These are phyloP conservation scores for Rauvolfia tetraphylla DNA, from an alignment of 257 asterid genomes.

Conservation along the genomic window DNA sequence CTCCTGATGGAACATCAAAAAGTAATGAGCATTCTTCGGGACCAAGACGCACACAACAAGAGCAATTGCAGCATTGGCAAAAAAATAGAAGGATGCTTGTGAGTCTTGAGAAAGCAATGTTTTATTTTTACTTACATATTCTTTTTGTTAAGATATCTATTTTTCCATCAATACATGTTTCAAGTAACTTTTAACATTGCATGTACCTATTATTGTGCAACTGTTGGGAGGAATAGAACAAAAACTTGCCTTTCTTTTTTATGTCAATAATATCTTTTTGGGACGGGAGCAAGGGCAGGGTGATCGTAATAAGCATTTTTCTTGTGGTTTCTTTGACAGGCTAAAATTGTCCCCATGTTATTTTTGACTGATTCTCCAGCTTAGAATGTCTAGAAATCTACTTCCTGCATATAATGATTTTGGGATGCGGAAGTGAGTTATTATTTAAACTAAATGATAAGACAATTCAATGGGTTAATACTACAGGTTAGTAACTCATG, in stretches of 20 bases:
- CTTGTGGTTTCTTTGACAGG: not conserved
- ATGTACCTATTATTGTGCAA: too few species aligned
- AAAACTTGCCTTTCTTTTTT: not conserved
- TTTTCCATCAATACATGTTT: not conserved
- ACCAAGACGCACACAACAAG: constrained; percentile 92
- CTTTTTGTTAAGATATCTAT: not conserved
- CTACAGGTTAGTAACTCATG: not conserved
- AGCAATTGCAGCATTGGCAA: constrained; percentile 97
- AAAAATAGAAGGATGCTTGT: constrained; percentile 94
- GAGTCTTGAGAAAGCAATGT: constrained; percentile 30
- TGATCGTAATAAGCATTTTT: not conserved
- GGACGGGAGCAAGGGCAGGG: not conserved
- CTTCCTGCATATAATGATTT: not conserved
- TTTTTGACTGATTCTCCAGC: not conserved
- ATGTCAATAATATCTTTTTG: not conserved
- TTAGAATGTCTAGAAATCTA: not conserved
- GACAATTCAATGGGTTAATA: not conserved
- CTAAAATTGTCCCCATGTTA: not conserved
- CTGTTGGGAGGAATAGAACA: not conserved
- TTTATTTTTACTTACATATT: constrained; percentile 2
- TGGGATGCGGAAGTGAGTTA: not conserved
- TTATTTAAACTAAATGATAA: not conserved
- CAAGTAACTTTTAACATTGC: not conserved
- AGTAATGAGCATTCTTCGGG: constrained; percentile 47
- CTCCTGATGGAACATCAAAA: constrained; percentile 39